Base-by-base conservation (phyloP, 2,329 filamentous ascomycete species). In the Zopfia rhizophila region DNA sequence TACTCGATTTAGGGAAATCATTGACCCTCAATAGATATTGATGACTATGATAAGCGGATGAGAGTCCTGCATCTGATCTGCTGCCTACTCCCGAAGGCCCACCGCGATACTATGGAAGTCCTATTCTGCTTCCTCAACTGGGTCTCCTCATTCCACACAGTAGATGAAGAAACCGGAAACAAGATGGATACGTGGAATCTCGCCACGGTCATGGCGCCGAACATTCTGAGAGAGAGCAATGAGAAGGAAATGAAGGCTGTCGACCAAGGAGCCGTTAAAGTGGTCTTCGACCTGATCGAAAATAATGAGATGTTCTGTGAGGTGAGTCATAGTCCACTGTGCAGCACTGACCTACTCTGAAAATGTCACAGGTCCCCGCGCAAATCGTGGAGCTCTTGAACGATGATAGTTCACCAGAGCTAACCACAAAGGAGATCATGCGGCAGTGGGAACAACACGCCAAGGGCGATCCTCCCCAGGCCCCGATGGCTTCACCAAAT, bases 161-260 rank as follows among this genome's bases (percentile, higher is more conserved):
- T 99, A 11, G 94, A 99, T 61, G 94, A 99, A 65, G 94, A 99
- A 69, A 89, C 89, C 16, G 94, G 94, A 18, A 97, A 93, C 60
- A 97, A 97, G 80, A 99, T 99, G 94, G 94, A 99, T 69, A 89
- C 96, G 40, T 91, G 96, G 77, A 99, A 99, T 66, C 82, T 99
- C 53, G 91, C 94, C 3, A 97, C 95, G 3, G 94, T 99, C 53
- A 97, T 99, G 72, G 92, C 93, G 4, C 94, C 94, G 0, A 99
- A 99, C 63, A 91, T 99, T 51, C 81, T 97, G 10, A 92, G 89
- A 60, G 89, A 87, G 56, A 84, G 78, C 49, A 79, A 67, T 42
- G 73, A 74, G 36, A 69, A 72, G 50, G 65, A 72, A 51, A 68
- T 73, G 32, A 74, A 71, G 36, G 93, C 95, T 58, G 91, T 96